These are phyloP conservation scores for Hibiscus tridactylites DNA, from an alignment of 345 rosid genomes.

Conservation along the genomic window DNA sequence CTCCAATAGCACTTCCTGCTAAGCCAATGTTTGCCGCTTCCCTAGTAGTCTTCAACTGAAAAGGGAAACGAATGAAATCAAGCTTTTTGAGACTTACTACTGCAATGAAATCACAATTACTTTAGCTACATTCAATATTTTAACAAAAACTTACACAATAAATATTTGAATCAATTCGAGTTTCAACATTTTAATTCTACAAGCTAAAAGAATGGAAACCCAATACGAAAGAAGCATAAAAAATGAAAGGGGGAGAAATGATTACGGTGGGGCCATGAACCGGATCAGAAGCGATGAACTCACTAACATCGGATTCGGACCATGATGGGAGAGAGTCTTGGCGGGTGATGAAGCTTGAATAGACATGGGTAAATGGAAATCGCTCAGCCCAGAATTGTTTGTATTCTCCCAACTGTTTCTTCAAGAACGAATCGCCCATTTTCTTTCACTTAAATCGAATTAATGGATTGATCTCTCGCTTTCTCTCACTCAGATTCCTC, in stretches of 20 bases:
- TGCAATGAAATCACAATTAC: neutral
- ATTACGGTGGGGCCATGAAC: constrained; percentile 71
- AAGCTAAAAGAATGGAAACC: neutral
- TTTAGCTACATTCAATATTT: too few relatives aligned
- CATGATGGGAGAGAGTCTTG: constrained; percentile 64
- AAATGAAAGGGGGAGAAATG: neutral
- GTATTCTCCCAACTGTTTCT: constrained; percentile 43
- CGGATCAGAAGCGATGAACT: constrained; percentile 85
- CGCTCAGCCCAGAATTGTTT: constrained; percentile 66
- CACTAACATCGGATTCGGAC: constrained; percentile 72
- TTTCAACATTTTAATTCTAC: neutral
- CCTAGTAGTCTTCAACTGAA: constrained; percentile 80
- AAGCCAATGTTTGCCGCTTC: constrained; percentile 53
- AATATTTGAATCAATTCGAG: too few relatives aligned
- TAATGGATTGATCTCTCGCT: neutral
- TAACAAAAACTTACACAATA: too few relatives aligned
- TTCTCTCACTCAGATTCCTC: neutral
- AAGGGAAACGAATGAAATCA: neutral
- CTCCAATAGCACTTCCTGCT: constrained; percentile 64
- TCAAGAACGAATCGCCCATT: constrained; percentile 45
- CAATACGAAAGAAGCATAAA: neutral
- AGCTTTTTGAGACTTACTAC: neutral
- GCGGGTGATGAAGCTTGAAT: constrained; percentile 46
- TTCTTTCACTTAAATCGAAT: neutral
- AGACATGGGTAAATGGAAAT: constrained; percentile 47